Conservation (phyloP, 345 rosid species). For the Linum usitatissimum region DNA sequence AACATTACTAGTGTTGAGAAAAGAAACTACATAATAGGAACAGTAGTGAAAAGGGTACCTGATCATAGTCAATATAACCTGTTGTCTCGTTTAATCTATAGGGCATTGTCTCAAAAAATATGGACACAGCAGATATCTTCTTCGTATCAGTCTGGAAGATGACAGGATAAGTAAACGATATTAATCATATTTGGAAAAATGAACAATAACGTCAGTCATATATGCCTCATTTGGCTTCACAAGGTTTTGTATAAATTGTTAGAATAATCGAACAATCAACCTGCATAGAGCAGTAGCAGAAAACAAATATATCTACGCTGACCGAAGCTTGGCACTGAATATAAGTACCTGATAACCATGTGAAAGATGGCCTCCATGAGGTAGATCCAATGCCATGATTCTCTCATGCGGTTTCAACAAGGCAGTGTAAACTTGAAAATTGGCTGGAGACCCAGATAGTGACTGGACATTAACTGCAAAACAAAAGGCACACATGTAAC, state of each 20-base stretch:
- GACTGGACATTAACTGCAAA: slow-evolving; percentile 90
- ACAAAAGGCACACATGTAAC: not conserved
- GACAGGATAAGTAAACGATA: slow-evolving; percentile 10
- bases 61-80: slow-evolving; percentile 87
- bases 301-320: too few species aligned
- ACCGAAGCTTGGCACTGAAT: not conserved
- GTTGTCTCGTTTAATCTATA: slow-evolving; percentile 85
- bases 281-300: not conserved
- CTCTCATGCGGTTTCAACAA: slow-evolving; percentile 85
- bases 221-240: too few species aligned
- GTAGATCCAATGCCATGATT: slow-evolving; percentile 96
- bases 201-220: too few species aligned
- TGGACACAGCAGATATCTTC: slow-evolving; percentile 93
- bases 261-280: too few species aligned
- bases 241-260: too few species aligned
- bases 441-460: slow-evolving; percentile 91
- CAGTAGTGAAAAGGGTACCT: slow-evolving; percentile 34
- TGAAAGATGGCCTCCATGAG: slow-evolving; percentile 99
- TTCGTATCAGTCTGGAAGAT: slow-evolving; percentile 75
- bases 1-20: not conserved
- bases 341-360: slow-evolving; percentile 88
- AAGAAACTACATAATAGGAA: not conserved
- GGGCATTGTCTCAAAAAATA: slow-evolving; percentile 95
- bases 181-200: not conserved
- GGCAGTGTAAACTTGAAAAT: slow-evolving; percentile 91